Percentiles rank a stretch among this genome's conserved stretches.
Evolutionary conservation across 495 filamentous ascomycete genomes (phyloP).

Genomic region (Xylaria grammica): DNA sequence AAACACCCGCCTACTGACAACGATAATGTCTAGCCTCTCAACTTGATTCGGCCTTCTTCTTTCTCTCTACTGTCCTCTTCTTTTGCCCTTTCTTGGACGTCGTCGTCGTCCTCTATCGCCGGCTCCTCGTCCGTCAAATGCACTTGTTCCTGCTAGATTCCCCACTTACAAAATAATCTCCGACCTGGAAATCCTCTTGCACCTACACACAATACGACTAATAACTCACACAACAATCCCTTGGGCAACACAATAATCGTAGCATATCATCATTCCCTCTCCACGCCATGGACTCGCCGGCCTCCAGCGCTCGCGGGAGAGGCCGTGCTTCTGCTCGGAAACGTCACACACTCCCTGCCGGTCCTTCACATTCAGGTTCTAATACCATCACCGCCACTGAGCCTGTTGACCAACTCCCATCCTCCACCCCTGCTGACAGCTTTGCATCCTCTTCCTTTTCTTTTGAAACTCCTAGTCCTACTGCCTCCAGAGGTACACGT

Average conservation of each 20-base stretch:
- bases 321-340: slow-evolving; percentile 30
- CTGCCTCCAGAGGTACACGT: slow-evolving; percentile 41
- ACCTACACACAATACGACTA: slow-evolving; percentile 25
- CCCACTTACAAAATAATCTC: slow-evolving; percentile 43
- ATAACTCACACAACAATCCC: slow-evolving; percentile 13
- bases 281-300: slow-evolving; percentile 32
- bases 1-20: slow-evolving; percentile 2
- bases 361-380: slow-evolving; percentile 21
- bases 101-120: slow-evolving; percentile 2
- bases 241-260: not conserved
- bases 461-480: slow-evolving; percentile 38
- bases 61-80: slow-evolving; percentile 5
- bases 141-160: slow-evolving; percentile 23
- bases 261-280: not conserved
- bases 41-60: not conserved
- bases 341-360: slow-evolving; percentile 21
- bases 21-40: not conserved
- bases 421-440: slow-evolving; percentile 30
- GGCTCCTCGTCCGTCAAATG: slow-evolving; percentile 18
- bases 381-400: slow-evolving; percentile 24
- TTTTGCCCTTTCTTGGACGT: not conserved
- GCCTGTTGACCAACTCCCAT: slow-evolving; percentile 19
- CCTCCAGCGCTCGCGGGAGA: slow-evolving; percentile 25
- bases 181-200: slow-evolving; percentile 32
- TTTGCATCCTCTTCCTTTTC: slow-evolving; percentile 33